A percentile compares a stretch with the other conserved stretches of the same genome.
Evolutionary conservation across 1,139 yeast genomes (phyloP).

Genomic region (Lodderomyces parapsilosis): DNA sequence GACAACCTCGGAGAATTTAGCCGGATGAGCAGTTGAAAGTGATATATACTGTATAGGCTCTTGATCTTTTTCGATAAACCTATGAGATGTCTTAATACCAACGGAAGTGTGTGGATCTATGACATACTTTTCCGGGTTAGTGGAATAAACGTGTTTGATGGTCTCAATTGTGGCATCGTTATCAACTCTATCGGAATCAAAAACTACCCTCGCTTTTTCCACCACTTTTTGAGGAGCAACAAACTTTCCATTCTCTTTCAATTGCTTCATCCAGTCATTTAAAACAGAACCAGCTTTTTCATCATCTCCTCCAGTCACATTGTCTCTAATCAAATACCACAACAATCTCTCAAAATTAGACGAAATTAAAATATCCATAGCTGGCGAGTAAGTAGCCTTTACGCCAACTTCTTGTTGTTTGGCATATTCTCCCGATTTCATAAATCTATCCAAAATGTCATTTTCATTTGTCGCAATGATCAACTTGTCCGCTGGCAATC

Average conservation of each 20-base stretch:
- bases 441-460: slow-evolving; percentile 89
- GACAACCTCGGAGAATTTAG: slow-evolving; percentile 95
- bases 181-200: slow-evolving; percentile 77
- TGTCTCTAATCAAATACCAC: slow-evolving; percentile 87
- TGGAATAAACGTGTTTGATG: slow-evolving; percentile 65
- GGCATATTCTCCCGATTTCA: slow-evolving; percentile 81
- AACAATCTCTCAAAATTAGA: slow-evolving; percentile 94
- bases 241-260: slow-evolving; percentile 76
- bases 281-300: slow-evolving; percentile 74
- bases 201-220: slow-evolving; percentile 62
- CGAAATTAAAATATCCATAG: slow-evolving; percentile 95
- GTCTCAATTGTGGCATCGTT: slow-evolving; percentile 76
- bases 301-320: slow-evolving; percentile 52
- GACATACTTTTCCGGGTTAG: slow-evolving; percentile 59
- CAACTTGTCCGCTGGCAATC: slow-evolving; percentile 81
- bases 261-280: slow-evolving; percentile 72
- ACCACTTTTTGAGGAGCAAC: slow-evolving; percentile 65
- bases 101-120: slow-evolving; percentile 97
- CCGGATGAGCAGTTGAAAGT: slow-evolving; percentile 96
- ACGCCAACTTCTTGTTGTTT: slow-evolving; percentile 60
- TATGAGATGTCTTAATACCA: slow-evolving; percentile 78
- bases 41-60: slow-evolving; percentile 56
- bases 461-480: slow-evolving; percentile 95
- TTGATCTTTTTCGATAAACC: slow-evolving; percentile 51
- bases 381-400: slow-evolving; percentile 91